Evolutionary conservation across 2,329 filamentous ascomycete genomes (phyloP), one percentile per base, ranked within the genome.

Genomic region (Pseudocercospora fuligena): DNA sequence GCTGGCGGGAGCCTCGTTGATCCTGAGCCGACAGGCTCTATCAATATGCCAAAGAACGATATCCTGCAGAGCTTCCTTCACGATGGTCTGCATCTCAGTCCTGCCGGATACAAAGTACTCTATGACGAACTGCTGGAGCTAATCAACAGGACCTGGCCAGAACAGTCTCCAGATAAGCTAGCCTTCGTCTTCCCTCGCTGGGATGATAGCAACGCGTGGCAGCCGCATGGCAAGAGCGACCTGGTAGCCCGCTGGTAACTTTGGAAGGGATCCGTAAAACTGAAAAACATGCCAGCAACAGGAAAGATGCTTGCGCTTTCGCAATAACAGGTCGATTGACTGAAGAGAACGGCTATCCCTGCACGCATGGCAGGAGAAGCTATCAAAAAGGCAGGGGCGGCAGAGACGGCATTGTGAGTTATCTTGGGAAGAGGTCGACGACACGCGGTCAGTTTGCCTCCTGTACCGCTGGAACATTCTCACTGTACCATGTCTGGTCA

Each of bases 41-140:
- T 85, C 77, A 77, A 87, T 79, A 79, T 87, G 79, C 76, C 87
- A 77, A 72, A 84, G 58, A 90, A 89, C 74, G 84, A 88, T 62
- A 81, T 78, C 8, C 75, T 90, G 53, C 79, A 80, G 25, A 78
- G 79, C 25, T 78, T 88, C 61, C 79, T 89, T 68, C 81, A 81
- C 60, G 88, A 89, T 78, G 88, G 87, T 5, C 78, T 90, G 56
- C 88, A 90, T 77, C 82, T 90, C 68, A 85, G 82, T 27, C 80
- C 84, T 0, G 78, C 78, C 29, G 88, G 85, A 3, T 90, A 90
- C 71, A 76, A 82, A 33, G 75, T 89, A 19, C 78, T 89, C 40
- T 88, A 82, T 68, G 77, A 83, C 5, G 83, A 86, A 70, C 69
- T 89, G 40, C 82, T 86, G 77, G 80, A 82, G 60, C 72, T 83